These are phyloP conservation scores for Pistacia vera DNA, from an alignment of 345 rosid species.

Conservation along the genomic window DNA sequence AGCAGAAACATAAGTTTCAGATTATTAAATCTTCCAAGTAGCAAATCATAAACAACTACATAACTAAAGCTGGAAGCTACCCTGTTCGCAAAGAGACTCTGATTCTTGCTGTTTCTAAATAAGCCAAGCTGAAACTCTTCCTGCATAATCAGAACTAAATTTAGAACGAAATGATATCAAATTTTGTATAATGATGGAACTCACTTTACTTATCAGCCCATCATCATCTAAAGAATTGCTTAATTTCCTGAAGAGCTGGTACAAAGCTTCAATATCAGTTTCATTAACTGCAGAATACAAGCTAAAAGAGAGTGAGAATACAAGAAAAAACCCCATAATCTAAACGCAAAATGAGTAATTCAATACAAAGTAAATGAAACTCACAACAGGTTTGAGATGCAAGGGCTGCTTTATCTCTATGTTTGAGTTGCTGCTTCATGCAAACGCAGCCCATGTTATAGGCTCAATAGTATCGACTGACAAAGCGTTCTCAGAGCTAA, in stretches of 20 bases:
- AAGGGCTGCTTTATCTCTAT: slow-evolving; percentile 26
- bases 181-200: background rate
- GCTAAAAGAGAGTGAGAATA: background rate
- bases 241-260: slow-evolving; percentile 59
- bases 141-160: slow-evolving; percentile 29
- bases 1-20: background rate
- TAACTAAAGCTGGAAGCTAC: slow-evolving; percentile 21
- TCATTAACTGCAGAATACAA: slow-evolving; percentile 49
- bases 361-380: background rate
- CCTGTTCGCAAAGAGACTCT: slow-evolving; percentile 49
- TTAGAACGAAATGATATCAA: background rate
- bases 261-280: slow-evolving; percentile 55
- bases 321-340: no score
- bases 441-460: slow-evolving; percentile 33
- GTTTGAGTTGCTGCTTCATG: slow-evolving; percentile 23
- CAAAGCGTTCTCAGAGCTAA: background rate
- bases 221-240: slow-evolving; percentile 60
- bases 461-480: background rate
- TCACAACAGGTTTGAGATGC: slow-evolving; percentile 38
- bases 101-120: slow-evolving; percentile 53
- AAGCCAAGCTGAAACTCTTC: slow-evolving; percentile 76
- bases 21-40: background rate
- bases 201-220: slow-evolving; percentile 65
- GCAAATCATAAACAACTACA: background rate
- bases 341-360: background rate